These are phyloP conservation scores for Fusarium acutatum DNA, from an alignment of 2,329 filamentous ascomycete genomes.

Conservation along the genomic window DNA sequence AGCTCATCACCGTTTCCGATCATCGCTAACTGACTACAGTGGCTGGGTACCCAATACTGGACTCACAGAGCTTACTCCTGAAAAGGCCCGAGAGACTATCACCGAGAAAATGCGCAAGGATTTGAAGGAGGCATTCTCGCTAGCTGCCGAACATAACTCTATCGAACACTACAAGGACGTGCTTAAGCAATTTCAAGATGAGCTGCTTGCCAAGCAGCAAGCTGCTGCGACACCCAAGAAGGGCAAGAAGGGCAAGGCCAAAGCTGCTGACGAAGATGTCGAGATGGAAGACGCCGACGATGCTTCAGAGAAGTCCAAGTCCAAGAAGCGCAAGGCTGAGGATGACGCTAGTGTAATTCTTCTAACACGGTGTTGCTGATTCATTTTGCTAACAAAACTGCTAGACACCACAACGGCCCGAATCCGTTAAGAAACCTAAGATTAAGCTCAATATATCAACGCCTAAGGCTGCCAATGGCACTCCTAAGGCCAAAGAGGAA, in stretches of 20 bases:
- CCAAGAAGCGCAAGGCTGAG: constrained; percentile 85
- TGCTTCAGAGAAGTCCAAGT: constrained; percentile 68
- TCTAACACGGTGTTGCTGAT: not conserved
- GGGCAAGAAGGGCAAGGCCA: constrained; percentile 57
- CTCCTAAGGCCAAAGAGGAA: constrained; percentile 63
- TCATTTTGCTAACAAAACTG: constrained; percentile 17
- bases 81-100: constrained; percentile 72
- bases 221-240: constrained; percentile 54
- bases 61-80: constrained; percentile 78
- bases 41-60: constrained; percentile 91
- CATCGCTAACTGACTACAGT: constrained; percentile 57
- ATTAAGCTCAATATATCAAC: constrained; percentile 68
- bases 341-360: constrained; percentile 68
- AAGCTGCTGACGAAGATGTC: constrained; percentile 64
- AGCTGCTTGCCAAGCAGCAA: constrained; percentile 59
- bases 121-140: constrained; percentile 78
- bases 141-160: constrained; percentile 81
- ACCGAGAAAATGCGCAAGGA: constrained; percentile 84
- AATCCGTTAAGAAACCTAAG: constrained; percentile 74
- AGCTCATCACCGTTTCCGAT: not conserved
- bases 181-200: constrained; percentile 74
- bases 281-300: constrained; percentile 71
- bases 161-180: constrained; percentile 86
- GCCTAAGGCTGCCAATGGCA: constrained; percentile 27
- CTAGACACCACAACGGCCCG: constrained; percentile 66